Percentiles rank a stretch among this genome's conserved stretches.
Conservation (phyloP, 192 early-diverging fungal species). For the Neocallimastix lanati region DNA sequence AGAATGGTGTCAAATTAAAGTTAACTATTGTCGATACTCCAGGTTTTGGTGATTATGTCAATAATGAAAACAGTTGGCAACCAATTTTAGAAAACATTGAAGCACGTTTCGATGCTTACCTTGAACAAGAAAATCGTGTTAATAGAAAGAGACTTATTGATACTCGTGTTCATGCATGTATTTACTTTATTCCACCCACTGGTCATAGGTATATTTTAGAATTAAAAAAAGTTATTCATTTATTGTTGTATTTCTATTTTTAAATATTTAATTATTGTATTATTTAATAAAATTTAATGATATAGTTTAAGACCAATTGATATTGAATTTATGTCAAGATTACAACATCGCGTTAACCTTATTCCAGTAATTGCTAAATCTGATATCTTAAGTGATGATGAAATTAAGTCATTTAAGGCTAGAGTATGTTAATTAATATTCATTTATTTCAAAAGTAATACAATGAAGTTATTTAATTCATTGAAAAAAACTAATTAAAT, state of each 20-base stretch:
- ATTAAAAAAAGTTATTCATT: too few relatives aligned
- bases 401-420: slow-evolving; percentile 21
- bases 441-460: too few relatives aligned
- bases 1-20: slow-evolving; percentile 81
- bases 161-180: slow-evolving; percentile 82
- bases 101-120: slow-evolving; percentile 88
- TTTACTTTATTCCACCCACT: slow-evolving; percentile 92
- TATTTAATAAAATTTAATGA: too few relatives aligned
- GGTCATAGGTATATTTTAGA: slow-evolving; percentile 54
- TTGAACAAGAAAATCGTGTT: slow-evolving; percentile 77
- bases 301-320: slow-evolving; percentile 67
- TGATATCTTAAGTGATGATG: slow-evolving; percentile 51
- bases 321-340: slow-evolving; percentile 85
- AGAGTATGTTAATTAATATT: slow-evolving; percentile 3
- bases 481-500: too few relatives aligned
- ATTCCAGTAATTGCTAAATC: slow-evolving; percentile 81
- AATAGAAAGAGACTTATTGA: slow-evolving; percentile 82
- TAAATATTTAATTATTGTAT: too few relatives aligned
- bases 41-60: slow-evolving; percentile 94
- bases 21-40: slow-evolving; percentile 97
- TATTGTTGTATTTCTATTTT: too few relatives aligned
- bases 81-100: slow-evolving; percentile 96
- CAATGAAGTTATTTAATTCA: too few relatives aligned
- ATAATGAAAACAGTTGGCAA: slow-evolving; percentile 96
- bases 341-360: slow-evolving; percentile 73